Evolutionary conservation across 306 rosid species (phyloP), one percentile per base, ranked within the genome.

Genomic region (Carpinus viminea): DNA sequence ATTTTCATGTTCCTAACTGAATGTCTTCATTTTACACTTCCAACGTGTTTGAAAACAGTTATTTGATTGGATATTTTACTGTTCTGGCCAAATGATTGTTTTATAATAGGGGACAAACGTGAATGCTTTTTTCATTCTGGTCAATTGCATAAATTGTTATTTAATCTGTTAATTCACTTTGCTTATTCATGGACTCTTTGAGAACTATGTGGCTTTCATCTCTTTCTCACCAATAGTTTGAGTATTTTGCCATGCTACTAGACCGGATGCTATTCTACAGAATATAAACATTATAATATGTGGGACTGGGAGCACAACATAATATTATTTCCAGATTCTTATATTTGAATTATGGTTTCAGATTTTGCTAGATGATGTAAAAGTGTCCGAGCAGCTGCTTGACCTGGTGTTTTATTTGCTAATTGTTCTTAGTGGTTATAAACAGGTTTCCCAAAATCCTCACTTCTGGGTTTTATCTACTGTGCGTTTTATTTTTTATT

Each of bases 301-400:
- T 34, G 68, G 52, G 36, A 12, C 9, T 34, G 68, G 52, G 46
- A 12, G 13, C 48, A 45, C 2, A 57, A 46, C 17, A 12, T 18
- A 16, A 28, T 4, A 17, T 51, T 60, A 18, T 76, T 38, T 45
- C 21, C 45, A 18, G 68, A 80, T 59, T 80, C 70, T 62, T 62
- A 52, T 83, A 43, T 50, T 59, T 57, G 68, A 54, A 64, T 65
- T 68, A 47, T 77, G 66, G 81, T 81, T 78, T 31, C 82, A 86
- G 91, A 82, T 86, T 81, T 77, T 88, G 81, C 85, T 86, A 8
- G 91, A 88, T 65, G 89, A 88, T 79, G 89, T 88, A 15, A 83
- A 88, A 77, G 80, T 79, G 71, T 81, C 91, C n/a, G 91, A 86
- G 80, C 91, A 88, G 81, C 88, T 85, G 28, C 82, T 88, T 65